A percentile compares a stretch with the other conserved stretches of the same genome.
phyloP scores from a whole-genome alignment of 2,329 filamentous ascomycete species.

The Colletotrichum simmondsii region DNA sequence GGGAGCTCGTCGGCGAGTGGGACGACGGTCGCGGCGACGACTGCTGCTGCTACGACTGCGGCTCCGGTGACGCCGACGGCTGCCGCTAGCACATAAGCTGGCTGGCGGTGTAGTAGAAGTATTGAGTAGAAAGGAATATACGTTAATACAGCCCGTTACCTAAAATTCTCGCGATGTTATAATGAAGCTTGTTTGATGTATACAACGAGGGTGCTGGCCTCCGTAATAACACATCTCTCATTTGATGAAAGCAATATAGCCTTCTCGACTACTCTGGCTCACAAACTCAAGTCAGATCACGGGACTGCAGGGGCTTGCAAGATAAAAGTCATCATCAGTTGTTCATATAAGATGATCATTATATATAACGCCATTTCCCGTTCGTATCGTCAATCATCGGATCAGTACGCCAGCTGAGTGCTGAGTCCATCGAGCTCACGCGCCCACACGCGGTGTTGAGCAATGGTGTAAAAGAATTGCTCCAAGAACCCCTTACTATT shows the following conservation, averaged over 20 bases:
- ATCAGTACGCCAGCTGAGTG: conserved; percentile 75
- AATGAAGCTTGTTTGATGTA: background rate
- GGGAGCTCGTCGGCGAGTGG: conserved; percentile 26
- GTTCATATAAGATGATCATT: background rate
- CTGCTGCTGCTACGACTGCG: conserved; percentile 6
- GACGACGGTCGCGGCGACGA: conserved; percentile 14
- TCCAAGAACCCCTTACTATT: conserved; percentile 76
- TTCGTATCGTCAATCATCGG: too few relatives aligned
- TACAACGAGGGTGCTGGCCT: background rate
- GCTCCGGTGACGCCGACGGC: conserved; percentile 11
- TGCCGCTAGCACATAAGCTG: conserved; percentile 3
- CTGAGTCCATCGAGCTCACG: conserved; percentile 78
- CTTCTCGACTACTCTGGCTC: background rate
- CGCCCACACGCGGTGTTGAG: conserved; percentile 78
- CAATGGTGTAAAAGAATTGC: conserved; percentile 76
- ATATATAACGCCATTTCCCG: background rate
- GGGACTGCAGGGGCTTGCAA: background rate
- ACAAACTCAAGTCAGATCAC: background rate
- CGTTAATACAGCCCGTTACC: background rate
- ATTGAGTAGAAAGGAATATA: background rate
- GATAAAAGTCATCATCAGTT: background rate
- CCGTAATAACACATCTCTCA: background rate
- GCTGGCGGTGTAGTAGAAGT: background rate
- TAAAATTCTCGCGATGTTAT: background rate
- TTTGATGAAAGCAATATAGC: too few relatives aligned